Base-by-base conservation (phyloP, 768 basidiomycete species). In the Tremella mesenterica region DNA sequence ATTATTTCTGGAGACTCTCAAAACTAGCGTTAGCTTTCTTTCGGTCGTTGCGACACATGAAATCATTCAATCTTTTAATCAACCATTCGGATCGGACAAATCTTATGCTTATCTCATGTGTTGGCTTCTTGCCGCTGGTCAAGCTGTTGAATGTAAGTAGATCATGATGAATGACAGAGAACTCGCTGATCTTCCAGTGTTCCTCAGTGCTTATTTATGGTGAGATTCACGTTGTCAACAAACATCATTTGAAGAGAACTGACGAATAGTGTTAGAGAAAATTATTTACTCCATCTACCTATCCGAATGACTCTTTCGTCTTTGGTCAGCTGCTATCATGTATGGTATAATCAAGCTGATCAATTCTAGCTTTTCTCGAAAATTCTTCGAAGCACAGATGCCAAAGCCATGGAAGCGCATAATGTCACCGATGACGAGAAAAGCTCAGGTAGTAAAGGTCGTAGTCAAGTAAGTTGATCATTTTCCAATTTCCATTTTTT, bases 31-130 rank as follows among this genome's bases (percentile, higher is more conserved):
- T 28, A 52, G 59, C 48, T 65, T 60, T 38, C 47, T 65, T 4
- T 59, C 63, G 48, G 46, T 61, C 29, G 48, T 50, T 10, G 65
- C 63, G 1, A 34, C 64, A 46, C 57, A 63, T 39, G 59, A 71
- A 38, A 59, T 71, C 34, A 62, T 69, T 52, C 12, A 60, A 6
- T 55, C 63, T 2, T 67, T 67, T 44, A 49, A 64, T 12, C 45
- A 56, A 12, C 60, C 59, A 1, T 9, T 27, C 20, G 58, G 48
- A 1, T 28, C 36, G 7, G 63, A 65, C 33, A 64, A 60, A 39
- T 44, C 59, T 14, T 69, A 71, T 47, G 59, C 63, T 0, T 58
- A 65, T 46, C 55, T 71, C 18, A 65, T 71, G 60, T 69, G 64
- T 34, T 59, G 59, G 46, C 60, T 55, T 21, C 50, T 71, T 43